phyloP scores from a whole-genome alignment of 73 alveolate genomes.

The Blepharisma japonicum region DNA sequence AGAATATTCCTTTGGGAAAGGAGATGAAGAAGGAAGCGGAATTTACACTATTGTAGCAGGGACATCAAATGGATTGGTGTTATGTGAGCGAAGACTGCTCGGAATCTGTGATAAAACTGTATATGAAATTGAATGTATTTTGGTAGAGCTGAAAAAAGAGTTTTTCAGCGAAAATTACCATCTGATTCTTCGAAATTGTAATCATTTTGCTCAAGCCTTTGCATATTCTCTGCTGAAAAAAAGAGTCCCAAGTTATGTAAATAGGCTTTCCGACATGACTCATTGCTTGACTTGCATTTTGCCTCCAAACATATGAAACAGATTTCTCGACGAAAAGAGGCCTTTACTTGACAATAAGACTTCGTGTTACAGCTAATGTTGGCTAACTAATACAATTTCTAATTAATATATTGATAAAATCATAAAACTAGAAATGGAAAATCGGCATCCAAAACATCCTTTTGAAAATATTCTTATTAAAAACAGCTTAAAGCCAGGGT shows the following conservation, averaged over 20 bases:
- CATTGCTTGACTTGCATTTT: constrained; percentile 6
- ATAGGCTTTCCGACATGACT: background rate
- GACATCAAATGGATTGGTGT: background rate
- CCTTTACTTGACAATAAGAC: background rate
- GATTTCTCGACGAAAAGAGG: background rate
- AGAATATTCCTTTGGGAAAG: background rate
- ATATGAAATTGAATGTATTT: background rate
- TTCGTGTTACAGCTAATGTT: too few relatives aligned
- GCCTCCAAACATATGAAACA: background rate
- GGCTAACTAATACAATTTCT: too few relatives aligned
- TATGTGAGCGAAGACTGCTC: background rate
- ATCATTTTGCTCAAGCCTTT: background rate
- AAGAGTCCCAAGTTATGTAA: background rate
- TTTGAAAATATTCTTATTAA: too few relatives aligned
- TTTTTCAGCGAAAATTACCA: background rate
- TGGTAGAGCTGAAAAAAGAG: background rate
- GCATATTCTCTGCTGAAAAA: background rate
- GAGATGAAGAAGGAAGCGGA: background rate
- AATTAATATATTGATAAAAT: too few relatives aligned
- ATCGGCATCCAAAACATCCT: too few relatives aligned
- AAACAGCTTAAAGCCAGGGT: too few relatives aligned
- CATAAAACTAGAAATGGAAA: too few relatives aligned
- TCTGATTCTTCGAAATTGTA: background rate
- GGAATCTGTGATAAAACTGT: background rate
- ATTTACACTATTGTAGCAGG: background rate